phyloP scores from a whole-genome alignment of 129 eudicot species.

The Smallanthus sonchifolius region DNA sequence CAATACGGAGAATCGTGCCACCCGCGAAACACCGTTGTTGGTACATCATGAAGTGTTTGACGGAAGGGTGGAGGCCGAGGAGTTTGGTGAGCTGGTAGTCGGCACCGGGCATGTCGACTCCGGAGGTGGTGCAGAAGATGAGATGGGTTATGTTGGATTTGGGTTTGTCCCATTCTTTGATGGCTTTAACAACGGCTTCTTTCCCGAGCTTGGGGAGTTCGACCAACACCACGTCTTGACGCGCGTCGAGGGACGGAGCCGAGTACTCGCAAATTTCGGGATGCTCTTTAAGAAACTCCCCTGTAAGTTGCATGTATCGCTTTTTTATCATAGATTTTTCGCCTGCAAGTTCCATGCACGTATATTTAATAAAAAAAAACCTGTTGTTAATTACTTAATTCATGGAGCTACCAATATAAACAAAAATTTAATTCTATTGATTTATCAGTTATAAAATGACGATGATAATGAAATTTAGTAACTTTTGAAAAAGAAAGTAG shows the following conservation, averaged over 20 bases:
- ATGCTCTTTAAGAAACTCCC: slow-evolving; percentile 46
- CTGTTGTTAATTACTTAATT: too few species aligned
- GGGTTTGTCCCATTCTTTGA: slow-evolving; percentile 43
- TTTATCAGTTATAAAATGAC: too few species aligned
- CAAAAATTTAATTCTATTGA: too few species aligned
- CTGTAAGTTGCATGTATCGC: slow-evolving; percentile 65
- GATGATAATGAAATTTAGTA: too few species aligned
- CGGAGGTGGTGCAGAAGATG: slow-evolving; percentile 65
- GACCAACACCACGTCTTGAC: slow-evolving; percentile 69
- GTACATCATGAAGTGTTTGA: slow-evolving; percentile 50
- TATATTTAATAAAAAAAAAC: not conserved
- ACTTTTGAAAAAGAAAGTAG: not conserved
- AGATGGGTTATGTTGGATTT: slow-evolving; percentile 65
- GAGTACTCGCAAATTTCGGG: slow-evolving; percentile 56
- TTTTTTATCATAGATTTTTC: slow-evolving; percentile 61
- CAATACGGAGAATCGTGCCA: too few species aligned
- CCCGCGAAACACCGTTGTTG: too few species aligned
- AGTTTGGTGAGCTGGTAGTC: slow-evolving; percentile 74
- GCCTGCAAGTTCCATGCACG: slow-evolving; percentile 25
- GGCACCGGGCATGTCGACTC: slow-evolving; percentile 77
- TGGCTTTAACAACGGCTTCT: slow-evolving; percentile 67
- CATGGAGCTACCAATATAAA: not conserved
- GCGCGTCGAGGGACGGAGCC: slow-evolving; percentile 67
- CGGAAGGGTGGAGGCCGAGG: slow-evolving; percentile 62
- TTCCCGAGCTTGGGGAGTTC: slow-evolving; percentile 73